Evolutionary conservation across 179 eudicot species (phyloP), one percentile per base, ranked within the genome.

Genomic region (Spinacia oleracea): DNA sequence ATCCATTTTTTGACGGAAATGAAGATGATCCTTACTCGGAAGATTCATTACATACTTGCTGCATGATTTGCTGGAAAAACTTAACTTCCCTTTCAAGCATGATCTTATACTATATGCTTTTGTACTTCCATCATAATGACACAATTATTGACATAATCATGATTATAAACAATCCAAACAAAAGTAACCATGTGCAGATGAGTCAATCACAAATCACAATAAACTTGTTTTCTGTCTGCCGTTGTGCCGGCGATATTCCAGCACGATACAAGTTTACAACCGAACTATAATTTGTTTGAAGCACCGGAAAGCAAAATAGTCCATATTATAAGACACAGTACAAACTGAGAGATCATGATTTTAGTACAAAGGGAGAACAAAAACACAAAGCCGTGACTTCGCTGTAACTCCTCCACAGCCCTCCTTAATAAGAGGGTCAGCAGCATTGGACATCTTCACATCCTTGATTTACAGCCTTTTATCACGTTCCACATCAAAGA

Each of bases 121-220:
- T 23, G 20, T 4, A 64, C 18, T 31, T 23, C 58, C 34, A 48
- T 23, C 23, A 68, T 34, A 70, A 79, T 60, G 69, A 75, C 70
- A 75, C 21, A 34, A 75, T 79, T 27, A 83, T 64, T 31, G 60
- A 23, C 64, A 42, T 83, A 79, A 83, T 83, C 77, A 65, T 63
- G 77, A 42, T 42, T 34, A 72, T 27, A 71, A 74, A 51, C 58
- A 11, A 70, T 25, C 21, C 20, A 68, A 67, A 78, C 75, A 45
- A 59, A 45, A 3, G 21, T 25, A 45, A 43, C 25, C 53, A 79
- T 70, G 76, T 71, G 70, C 35, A 60, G 32, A 38, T 78, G 75
- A 60, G 29, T 68, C 60, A 78, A 78, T 73, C 75, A 59, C 51
- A 21, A 78, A 78, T 73, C 75, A 59, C 51, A 21, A 48, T 46